Conservation (phyloP, 2,329 filamentous ascomycete genomes). For the Penicillium sp. region DNA sequence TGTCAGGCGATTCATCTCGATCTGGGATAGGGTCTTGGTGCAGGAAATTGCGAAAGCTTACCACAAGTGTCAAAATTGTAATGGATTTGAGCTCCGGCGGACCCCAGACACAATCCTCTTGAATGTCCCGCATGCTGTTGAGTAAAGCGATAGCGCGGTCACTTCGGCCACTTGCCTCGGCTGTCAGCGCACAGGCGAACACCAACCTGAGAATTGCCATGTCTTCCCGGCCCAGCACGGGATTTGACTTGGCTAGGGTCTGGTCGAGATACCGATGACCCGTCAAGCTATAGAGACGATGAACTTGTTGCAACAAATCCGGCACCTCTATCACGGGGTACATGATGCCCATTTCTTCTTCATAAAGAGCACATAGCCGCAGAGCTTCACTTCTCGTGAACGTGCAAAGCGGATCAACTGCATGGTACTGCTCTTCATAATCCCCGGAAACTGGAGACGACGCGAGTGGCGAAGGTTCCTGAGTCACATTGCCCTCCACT, state of each 20-base stretch:
- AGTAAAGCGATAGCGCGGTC: constrained; percentile 67
- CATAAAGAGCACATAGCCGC: constrained; percentile 69
- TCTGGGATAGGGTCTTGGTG: neutral
- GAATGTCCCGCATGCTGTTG: constrained; percentile 64
- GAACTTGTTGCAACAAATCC: constrained; percentile 61
- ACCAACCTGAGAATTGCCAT: constrained; percentile 73
- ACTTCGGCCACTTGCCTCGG: constrained; percentile 73
- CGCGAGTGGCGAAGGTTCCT: constrained; percentile 30
- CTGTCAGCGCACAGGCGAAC: constrained; percentile 67
- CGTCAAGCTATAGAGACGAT: constrained; percentile 48
- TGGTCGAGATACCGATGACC: constrained; percentile 1
- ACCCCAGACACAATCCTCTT: constrained; percentile 60
- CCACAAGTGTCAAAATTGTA: constrained; percentile 50
- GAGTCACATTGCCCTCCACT: constrained; percentile 50
- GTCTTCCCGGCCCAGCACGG: constrained; percentile 48
- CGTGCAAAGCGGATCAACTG: constrained; percentile 67
- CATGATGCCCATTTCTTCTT: constrained; percentile 86
- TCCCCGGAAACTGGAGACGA: constrained; percentile 12
- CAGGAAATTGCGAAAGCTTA: constrained; percentile 10
- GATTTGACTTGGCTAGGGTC: constrained; percentile 18
- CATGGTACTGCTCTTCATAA: constrained; percentile 28
- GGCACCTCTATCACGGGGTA: constrained; percentile 75
- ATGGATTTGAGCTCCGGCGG: constrained; percentile 54
- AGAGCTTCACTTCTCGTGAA: constrained; percentile 70
- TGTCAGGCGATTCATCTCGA: neutral